Evolutionary conservation across 2,329 filamentous ascomycete species (phyloP), one percentile per base, ranked within the genome.

Genomic region (Aspergillus sp.): DNA sequence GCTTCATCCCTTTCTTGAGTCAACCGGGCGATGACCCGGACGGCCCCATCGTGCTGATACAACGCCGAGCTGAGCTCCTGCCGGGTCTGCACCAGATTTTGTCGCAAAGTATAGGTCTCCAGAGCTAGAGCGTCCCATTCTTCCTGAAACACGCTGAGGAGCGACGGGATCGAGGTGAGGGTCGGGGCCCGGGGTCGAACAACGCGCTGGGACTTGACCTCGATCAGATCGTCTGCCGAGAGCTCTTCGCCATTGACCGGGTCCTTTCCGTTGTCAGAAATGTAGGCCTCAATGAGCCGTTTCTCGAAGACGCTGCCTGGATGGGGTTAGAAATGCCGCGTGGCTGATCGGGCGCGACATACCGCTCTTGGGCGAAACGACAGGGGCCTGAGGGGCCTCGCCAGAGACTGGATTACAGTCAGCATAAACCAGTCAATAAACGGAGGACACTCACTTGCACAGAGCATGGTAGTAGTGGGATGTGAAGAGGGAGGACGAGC

Each of bases 31-130:
- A 98, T 94, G 30, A 98, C 91, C 42, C 91, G 75, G 30, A 93
- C 80, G n/a, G 91, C 91, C 2, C 91, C 89, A 69, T 98, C 91
- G 50, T 96, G 85, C 64, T 96, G 89, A 63, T 98, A 98, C 15
- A 98, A 71, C 0, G 91, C 85, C 1, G 86, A 91, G 35, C 86
- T 86, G 35, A 98, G 75, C 67, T 98, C 91, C 64, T 95, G 88
- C 44, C 89, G 74, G 26, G 88, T 93, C 57, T 93, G 84, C 32
- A 81, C 74, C 41, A 98, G 70, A 55, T 94, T 86, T 60, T 95
- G 84, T 64, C 84, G 82, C 39, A 96, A 67, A 46, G 85, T 91
- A 60, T 86, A 95, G 31, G 86, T 84, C 65, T 98, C 91, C 22
- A 96, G 69, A 8, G 89, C 85, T 27, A 95, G 67, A 6, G 88